These are phyloP conservation scores for Arthromyces matolae DNA, from an alignment of 768 basidiomycete species.

Conservation along the genomic window DNA sequence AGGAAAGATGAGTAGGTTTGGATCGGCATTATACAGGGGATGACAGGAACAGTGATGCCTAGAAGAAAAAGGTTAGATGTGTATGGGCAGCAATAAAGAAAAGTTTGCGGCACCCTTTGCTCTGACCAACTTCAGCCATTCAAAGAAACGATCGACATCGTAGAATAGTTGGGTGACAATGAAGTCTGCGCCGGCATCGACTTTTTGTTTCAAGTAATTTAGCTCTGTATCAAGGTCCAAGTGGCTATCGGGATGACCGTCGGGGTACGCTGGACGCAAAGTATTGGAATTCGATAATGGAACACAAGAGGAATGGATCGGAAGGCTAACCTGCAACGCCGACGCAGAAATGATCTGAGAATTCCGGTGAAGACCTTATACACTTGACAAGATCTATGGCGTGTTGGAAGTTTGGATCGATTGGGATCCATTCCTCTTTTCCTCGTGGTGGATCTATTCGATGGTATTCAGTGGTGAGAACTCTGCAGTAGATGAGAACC, in stretches of 20 bases:
- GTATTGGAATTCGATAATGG: not conserved
- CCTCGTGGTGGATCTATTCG: conserved; percentile 84
- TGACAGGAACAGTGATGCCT: conserved; percentile 89
- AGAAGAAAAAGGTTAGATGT: conserved; percentile 1
- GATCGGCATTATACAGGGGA: conserved; percentile 97
- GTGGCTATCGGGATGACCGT: conserved; percentile 70
- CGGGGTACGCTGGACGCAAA: conserved; percentile 71
- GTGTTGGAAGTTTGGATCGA: conserved; percentile 78
- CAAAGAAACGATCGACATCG: conserved; percentile 82
- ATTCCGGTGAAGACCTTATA: conserved; percentile 74
- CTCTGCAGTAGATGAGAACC: conserved; percentile 13
- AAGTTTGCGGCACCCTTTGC: conserved; percentile 74
- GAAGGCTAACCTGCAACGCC: conserved; percentile 78
- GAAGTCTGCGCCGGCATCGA: conserved; percentile 93
- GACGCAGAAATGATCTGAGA: conserved; percentile 83
- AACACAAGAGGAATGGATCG: no score
- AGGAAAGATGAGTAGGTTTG: conserved; percentile 94
- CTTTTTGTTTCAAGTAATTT: conserved; percentile 74
- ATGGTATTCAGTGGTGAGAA: not conserved
- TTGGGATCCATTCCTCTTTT: conserved; percentile 88
- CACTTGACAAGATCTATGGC: conserved; percentile 89
- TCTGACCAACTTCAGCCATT: conserved; percentile 74
- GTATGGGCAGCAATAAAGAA: conserved; percentile 17
- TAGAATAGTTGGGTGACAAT: conserved; percentile 97
- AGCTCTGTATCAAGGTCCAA: conserved; percentile 61